Evolutionary conservation across 495 filamentous ascomycete genomes (phyloP), one percentile per base, ranked within the genome.

Genomic region (Bacidia rubella): DNA sequence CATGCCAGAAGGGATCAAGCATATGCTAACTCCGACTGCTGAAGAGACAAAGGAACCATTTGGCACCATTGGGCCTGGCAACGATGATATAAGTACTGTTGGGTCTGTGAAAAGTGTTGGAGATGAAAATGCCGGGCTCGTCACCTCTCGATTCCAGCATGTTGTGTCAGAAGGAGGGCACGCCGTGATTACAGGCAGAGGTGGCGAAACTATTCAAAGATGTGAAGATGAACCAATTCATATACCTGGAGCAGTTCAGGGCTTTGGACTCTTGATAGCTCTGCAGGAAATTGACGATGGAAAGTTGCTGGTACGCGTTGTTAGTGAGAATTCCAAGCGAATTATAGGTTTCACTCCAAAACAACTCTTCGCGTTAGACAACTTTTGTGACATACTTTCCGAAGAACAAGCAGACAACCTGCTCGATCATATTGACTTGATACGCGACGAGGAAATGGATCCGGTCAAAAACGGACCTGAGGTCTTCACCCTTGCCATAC

Each of bases 161-260:
- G 71, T 86, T 21, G 63, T 84, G 42, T 90, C 85, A 0, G 79
- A 87, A 5, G 83, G 77, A 44, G 89, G 89, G 0, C 90, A 97
- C 68, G 84, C 82, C 3, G 78, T 97, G 19, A 82, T 95, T 46
- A 90, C 87, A 3, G 89, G 89, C 11, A 72, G 85, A 49, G 76
- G 83, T 50, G 79, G 82, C 2, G 74, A 79, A 15, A 75, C 67
- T 1, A 68, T 90, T 39, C 85, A 90, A 58, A 66, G 77, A 39
- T 64, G 62, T 64, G 90, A 97, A 65, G 90, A 97, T 64, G 90
- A 95, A 58, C 88, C 90, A 0, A 95, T 95, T 39, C 87, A 88
- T 57, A 85, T 87, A 12, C 90, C 90, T 0, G 90, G 90, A 12
- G 87, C 90, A n/a, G 71, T 95, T 1, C 90, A 96, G 58, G 71